phyloP scores from a whole-genome alignment of 345 rosid genomes.

The Aquilaria yunnanensis region DNA sequence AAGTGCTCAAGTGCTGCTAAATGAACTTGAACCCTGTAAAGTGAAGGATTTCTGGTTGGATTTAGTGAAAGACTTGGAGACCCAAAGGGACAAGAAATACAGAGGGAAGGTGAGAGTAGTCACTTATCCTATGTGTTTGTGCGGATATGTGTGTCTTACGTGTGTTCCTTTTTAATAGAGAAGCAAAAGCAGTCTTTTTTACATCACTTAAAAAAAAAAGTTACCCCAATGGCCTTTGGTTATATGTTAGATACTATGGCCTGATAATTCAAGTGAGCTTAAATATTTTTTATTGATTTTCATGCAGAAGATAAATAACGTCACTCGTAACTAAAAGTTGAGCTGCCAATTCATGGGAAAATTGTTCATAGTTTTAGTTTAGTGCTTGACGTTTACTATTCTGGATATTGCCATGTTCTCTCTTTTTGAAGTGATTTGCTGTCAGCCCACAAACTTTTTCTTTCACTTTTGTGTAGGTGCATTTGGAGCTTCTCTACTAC shows the following conservation, averaged over 20 bases:
- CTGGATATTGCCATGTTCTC: neutral
- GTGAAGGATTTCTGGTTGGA: constrained; percentile 93
- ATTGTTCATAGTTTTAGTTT: too few species aligned
- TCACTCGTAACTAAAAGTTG: too few species aligned
- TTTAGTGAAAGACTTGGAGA: constrained; percentile 83
- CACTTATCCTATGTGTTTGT: too few species aligned
- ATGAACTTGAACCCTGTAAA: constrained; percentile 86
- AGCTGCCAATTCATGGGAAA: too few species aligned
- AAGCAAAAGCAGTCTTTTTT: too few species aligned
- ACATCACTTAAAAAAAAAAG: too few species aligned
- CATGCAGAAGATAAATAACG: too few species aligned
- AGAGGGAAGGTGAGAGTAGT: constrained; percentile 65
- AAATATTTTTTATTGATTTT: neutral
- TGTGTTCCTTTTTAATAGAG: neutral
- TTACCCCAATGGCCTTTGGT: too few species aligned
- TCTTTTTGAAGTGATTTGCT: neutral
- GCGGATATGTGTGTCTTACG: too few species aligned
- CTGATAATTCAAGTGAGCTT: neutral
- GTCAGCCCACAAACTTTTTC: neutral
- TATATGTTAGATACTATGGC: too few species aligned
- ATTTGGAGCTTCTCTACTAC: constrained; percentile 75
- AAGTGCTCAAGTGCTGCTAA: constrained; percentile 63
- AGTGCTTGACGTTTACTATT: too few species aligned
- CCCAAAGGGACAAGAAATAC: constrained; percentile 78
- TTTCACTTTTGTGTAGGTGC: constrained; percentile 43